phyloP scores from a whole-genome alignment of 83 land plant species.

The Thuja plicata region DNA sequence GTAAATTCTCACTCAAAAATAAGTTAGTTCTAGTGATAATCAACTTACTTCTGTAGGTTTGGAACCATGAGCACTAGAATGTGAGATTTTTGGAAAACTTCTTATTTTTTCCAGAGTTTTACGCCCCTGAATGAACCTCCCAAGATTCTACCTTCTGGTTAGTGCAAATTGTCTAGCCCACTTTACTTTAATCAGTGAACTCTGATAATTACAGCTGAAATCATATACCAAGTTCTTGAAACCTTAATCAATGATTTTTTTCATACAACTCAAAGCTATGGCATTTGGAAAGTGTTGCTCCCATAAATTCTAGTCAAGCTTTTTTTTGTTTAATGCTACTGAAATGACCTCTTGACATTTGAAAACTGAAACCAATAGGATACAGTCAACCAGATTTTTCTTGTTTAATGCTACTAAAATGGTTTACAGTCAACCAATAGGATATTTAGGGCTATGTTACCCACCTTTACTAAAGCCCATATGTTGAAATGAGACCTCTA shows the following conservation, averaged over 20 bases:
- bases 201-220: background rate
- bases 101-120: background rate
- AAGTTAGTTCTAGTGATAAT: background rate
- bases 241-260: background rate
- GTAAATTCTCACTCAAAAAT: background rate
- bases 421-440: too few relatives aligned
- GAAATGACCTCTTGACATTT: background rate
- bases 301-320: background rate
- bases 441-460: background rate
- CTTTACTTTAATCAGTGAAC: background rate
- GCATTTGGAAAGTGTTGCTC: background rate
- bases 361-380: background rate
- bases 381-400: too few relatives aligned
- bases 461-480: conserved; percentile 84
- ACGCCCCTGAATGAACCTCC: background rate
- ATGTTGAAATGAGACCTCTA: conserved; percentile 71
- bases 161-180: background rate
- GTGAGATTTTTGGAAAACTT: background rate
- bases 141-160: background rate
- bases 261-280: background rate
- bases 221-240: background rate
- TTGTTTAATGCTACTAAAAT: too few relatives aligned
- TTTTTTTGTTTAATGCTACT: background rate
- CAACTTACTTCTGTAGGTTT: background rate
- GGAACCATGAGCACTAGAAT: background rate